Percentiles rank a stretch among this genome's conserved stretches.
These are phyloP conservation scores for Cystobasidium tubakii DNA, from an alignment of 768 basidiomycete genomes.

Conservation along the genomic window DNA sequence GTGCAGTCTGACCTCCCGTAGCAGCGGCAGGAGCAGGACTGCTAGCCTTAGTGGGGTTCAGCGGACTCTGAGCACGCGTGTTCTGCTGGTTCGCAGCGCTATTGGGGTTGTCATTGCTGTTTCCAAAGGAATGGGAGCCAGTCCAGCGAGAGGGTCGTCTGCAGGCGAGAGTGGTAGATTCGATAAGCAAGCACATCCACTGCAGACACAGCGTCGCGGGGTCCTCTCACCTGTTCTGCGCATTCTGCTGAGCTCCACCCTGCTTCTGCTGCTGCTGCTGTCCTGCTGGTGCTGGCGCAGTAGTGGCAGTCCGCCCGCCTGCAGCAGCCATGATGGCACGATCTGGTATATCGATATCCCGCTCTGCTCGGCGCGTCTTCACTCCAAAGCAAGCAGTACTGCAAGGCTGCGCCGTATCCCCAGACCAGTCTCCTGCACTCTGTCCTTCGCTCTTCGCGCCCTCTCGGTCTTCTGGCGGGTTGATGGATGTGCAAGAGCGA, in stretches of 20 bases:
- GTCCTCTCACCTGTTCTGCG: background rate
- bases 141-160: constrained; percentile 18
- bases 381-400: background rate
- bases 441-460: background rate
- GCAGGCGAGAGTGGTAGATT: background rate
- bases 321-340: background rate
- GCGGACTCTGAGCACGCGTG: background rate
- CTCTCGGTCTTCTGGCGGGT: background rate
- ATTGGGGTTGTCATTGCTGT: constrained; percentile 9
- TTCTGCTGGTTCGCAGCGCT: background rate
- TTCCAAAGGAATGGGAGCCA: constrained; percentile 18
- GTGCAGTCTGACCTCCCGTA: background rate
- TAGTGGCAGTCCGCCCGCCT: background rate
- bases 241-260: background rate
- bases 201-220: background rate
- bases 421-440: background rate
- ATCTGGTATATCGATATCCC: too few species aligned
- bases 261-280: background rate
- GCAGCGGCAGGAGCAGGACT: constrained; percentile 1
- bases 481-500: background rate
- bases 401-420: background rate
- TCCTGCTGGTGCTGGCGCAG: background rate
- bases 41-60: background rate
- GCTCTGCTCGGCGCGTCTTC: too few species aligned
- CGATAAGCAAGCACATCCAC: background rate